A percentile compares a stretch with the other conserved stretches of the same genome.
phyloP scores from a whole-genome alignment of 352 stramenopile genomes.

The Globisporangium takayamanum region DNA sequence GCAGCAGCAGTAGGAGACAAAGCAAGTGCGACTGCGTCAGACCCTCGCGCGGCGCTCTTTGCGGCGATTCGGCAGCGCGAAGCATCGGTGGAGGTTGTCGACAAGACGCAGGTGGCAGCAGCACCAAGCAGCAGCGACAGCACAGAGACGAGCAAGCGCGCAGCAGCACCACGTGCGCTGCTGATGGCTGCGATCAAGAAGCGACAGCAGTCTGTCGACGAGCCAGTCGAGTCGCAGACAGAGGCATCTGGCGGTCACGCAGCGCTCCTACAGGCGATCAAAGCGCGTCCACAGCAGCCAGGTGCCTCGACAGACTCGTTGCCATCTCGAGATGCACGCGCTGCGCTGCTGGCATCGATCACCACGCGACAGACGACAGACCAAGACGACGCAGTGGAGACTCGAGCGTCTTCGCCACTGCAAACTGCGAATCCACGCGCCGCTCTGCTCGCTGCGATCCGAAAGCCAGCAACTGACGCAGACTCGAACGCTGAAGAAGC shows the following conservation, averaged over 20 bases:
- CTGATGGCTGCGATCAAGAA: constrained; percentile 15
- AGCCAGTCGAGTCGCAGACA: not conserved
- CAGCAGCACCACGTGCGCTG: not conserved
- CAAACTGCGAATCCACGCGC: constrained; percentile 7
- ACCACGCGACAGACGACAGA: not conserved
- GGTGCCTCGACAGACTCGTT: not conserved
- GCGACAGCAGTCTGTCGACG: not conserved
- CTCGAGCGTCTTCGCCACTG: not conserved
- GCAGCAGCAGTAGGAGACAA: not conserved
- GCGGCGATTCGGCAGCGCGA: constrained; percentile 23
- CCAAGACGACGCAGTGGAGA: not conserved
- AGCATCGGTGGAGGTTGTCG: not conserved
- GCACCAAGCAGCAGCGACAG: not conserved
- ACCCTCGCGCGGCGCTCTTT: constrained; percentile 21
- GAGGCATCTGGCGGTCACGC: not conserved
- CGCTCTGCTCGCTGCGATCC: constrained; percentile 16
- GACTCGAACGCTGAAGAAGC: no score
- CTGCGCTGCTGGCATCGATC: constrained; percentile 6
- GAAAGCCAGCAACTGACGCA: not conserved
- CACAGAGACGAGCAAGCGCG: not conserved
- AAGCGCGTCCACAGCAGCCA: not conserved
- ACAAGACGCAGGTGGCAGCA: not conserved
- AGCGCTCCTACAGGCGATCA: constrained; percentile 6
- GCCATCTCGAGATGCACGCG: constrained; percentile 7
- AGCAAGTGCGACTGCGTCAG: not conserved